These are phyloP conservation scores for Populus euphratica DNA, from an alignment of 345 rosid species.

Conservation along the genomic window DNA sequence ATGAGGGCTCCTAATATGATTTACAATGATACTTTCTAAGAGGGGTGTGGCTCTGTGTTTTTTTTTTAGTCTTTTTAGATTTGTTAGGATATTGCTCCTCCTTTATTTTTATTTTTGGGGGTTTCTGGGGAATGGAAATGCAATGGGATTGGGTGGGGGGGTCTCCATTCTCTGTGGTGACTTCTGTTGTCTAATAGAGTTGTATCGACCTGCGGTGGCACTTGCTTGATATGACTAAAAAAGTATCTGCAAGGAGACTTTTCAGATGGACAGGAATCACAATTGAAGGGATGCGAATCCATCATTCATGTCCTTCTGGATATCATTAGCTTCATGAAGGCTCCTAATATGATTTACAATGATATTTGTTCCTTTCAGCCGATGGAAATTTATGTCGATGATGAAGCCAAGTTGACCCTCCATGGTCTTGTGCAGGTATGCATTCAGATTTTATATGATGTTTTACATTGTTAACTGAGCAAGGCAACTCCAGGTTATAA, in stretches of 20 bases:
- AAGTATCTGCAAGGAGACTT: conserved; percentile 36
- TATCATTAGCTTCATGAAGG: conserved; percentile 59
- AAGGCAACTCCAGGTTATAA: neutral
- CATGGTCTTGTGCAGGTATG: conserved; percentile 99
- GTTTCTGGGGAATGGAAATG: neutral
- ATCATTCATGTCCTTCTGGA: conserved; percentile 59
- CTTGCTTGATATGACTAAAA: conserved; percentile 23
- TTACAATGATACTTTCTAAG: conserved; percentile 65
- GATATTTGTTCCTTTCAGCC: conserved; percentile 93
- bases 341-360: conserved; percentile 71
- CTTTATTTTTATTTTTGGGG: neutral
- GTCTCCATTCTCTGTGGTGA: neutral
- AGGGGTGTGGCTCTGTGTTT: neutral
- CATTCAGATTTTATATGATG: neutral
- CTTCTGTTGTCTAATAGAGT: conserved; percentile 2
- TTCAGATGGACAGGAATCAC: conserved; percentile 48
- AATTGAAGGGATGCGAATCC: conserved; percentile 50
- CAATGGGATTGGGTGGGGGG: neutral
- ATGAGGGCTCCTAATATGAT: conserved; percentile 65
- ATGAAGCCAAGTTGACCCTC: conserved; percentile 97
- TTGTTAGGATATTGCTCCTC: neutral
- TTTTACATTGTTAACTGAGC: neutral
- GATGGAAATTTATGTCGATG: conserved; percentile 98
- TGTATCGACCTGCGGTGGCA: conserved; percentile 25
- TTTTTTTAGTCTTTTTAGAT: neutral